phyloP scores from a whole-genome alignment of 768 basidiomycete genomes.

The Russula compacta region DNA sequence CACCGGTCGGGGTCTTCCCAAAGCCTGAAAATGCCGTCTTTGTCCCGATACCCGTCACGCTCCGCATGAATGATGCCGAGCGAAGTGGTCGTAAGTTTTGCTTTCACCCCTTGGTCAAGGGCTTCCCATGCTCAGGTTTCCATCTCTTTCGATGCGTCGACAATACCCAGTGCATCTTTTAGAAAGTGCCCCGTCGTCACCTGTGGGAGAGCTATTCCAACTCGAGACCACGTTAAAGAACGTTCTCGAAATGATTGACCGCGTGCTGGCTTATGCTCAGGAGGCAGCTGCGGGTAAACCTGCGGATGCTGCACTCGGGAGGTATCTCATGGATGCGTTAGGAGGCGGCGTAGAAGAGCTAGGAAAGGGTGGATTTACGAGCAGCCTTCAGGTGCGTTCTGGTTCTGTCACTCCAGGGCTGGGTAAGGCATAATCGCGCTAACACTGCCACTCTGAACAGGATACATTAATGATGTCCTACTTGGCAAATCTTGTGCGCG shows the following conservation, averaged over 20 bases:
- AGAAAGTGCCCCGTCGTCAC: slow-evolving; percentile 34
- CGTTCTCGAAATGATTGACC: slow-evolving; percentile 73
- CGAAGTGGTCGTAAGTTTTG: slow-evolving; percentile 67
- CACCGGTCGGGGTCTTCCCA: slow-evolving; percentile 79
- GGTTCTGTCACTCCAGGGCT: slow-evolving; percentile 5
- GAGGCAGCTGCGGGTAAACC: slow-evolving; percentile 67
- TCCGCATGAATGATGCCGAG: slow-evolving; percentile 77
- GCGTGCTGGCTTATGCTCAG: slow-evolving; percentile 77
- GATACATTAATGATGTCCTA: slow-evolving; percentile 95
- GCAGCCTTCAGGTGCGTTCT: slow-evolving; percentile 55
- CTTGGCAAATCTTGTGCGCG: slow-evolving; percentile 84
- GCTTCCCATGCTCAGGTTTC: not conserved
- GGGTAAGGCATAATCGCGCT: slow-evolving; percentile 17
- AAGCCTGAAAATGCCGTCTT: slow-evolving; percentile 96
- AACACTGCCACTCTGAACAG: slow-evolving; percentile 29
- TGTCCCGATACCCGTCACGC: slow-evolving; percentile 80
- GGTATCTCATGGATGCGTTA: slow-evolving; percentile 85
- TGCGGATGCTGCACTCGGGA: slow-evolving; percentile 78
- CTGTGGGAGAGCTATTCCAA: slow-evolving; percentile 56
- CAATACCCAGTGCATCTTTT: slow-evolving; percentile 63
- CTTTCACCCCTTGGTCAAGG: not conserved
- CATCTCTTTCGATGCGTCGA: no score
- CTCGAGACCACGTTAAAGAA: slow-evolving; percentile 64
- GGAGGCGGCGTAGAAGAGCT: slow-evolving; percentile 57
- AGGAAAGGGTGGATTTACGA: slow-evolving; percentile 69